These are phyloP conservation scores for Alnus glutinosa DNA, from an alignment of 306 rosid species.

Conservation along the genomic window DNA sequence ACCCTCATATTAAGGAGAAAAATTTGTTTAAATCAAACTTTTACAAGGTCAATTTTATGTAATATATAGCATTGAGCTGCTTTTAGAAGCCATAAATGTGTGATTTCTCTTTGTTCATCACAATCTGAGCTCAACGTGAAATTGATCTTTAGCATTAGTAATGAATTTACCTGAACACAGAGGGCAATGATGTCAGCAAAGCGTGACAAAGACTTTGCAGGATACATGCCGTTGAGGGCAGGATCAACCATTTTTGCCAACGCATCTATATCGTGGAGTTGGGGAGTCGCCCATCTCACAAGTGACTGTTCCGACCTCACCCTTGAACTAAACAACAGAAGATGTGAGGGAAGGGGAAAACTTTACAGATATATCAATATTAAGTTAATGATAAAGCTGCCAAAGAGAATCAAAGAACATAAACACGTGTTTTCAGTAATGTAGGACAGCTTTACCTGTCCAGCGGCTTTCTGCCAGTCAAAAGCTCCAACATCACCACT, in stretches of 20 bases:
- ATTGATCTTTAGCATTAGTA: conserved; percentile 3
- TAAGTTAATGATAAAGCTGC: conserved; percentile 1
- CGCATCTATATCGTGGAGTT: conserved; percentile 95
- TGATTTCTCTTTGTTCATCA: neutral
- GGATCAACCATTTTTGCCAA: conserved; percentile 98
- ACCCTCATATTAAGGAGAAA: no score
- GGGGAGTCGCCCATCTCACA: conserved; percentile 99
- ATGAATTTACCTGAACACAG: conserved; percentile 82
- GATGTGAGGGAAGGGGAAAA: conserved; percentile 20
- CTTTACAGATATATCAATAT: conserved; percentile 3
- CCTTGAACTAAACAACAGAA: conserved; percentile 60
- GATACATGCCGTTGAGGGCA: conserved; percentile 87
- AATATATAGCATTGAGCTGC: neutral
- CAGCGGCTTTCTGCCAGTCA: conserved; percentile 96
- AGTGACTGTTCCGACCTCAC: conserved; percentile 90
- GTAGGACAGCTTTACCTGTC: conserved; percentile 58
- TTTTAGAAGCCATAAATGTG: neutral
- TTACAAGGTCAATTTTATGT: neutral
- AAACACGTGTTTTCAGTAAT: conserved; percentile 9
- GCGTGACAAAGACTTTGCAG: conserved; percentile 94
- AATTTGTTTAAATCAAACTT: neutral
- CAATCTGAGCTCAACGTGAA: neutral
- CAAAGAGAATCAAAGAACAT: conserved; percentile 3
- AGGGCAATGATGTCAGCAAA: conserved; percentile 92
- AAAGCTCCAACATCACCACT: conserved; percentile 91